Base-by-base conservation (phyloP, 164 flowering plant species). In the Cinnamomum micranthum region DNA sequence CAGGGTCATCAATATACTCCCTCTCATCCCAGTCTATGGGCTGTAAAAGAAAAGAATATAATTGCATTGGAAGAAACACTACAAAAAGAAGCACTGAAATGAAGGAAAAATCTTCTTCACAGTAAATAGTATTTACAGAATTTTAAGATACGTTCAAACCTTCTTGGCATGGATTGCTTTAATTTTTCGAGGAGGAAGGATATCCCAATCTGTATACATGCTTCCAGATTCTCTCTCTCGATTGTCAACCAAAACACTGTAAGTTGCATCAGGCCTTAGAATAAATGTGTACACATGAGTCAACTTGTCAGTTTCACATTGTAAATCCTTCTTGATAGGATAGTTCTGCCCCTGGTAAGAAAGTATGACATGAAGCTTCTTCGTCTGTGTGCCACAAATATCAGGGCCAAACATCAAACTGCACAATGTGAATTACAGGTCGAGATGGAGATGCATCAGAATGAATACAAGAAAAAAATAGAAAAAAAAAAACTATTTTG, bases 361-460 rank as follows among this genome's bases (percentile, higher is more conserved):
- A 66, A 91, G 78, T 74, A 95, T 95, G 70, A 85, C 81, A 82
- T 95, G 98, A 58, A 95, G 94, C 84, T 92, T 92, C 76, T 95
- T 95, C 15, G 92, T 90, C 77, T 88, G 88, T 25, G 92, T 74
- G 64, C 98, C 98, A 82, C 97, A 95, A 68, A 95, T 72, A 82
- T 95, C 98, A 71, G 98, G 98, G 66, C 98, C 98, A 83, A 95
- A 91, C 98, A 95, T 95, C 13, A 95, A 74, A 75, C 98, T 95
- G 92, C 88, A 86, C 47, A 27, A 69, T 12, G 7, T 75, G 68
- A 72, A 27, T 50, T 15, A 31, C n/a, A 67, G 5, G 33, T 67
- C 14, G 17, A 20, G 47, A 41, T 41, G 47, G 47, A 41, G 47
- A 41, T 7, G 11, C 47, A 7, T 41, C 0, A 41, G 47, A 7